Conservation (phyloP, 2,329 filamentous ascomycete species). For the Chaetomium sp. region DNA sequence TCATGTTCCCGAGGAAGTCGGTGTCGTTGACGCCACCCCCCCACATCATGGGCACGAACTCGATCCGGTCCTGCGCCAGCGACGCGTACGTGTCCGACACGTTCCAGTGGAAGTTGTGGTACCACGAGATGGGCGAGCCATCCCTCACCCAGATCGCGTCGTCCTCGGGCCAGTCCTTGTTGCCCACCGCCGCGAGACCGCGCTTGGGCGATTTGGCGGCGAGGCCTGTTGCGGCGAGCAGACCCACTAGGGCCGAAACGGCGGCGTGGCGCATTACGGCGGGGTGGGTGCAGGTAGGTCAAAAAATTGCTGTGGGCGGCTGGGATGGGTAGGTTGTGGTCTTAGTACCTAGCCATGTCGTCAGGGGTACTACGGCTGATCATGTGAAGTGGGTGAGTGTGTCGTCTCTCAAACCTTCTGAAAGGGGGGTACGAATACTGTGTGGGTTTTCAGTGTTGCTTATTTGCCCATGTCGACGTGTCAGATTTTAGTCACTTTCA, state of each 20-base stretch:
- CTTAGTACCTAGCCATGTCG: conserved; percentile 26
- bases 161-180: conserved; percentile 57
- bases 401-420: background rate
- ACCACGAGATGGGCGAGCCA: conserved; percentile 70
- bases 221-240: conserved; percentile 30
- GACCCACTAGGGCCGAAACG: conserved; percentile 2
- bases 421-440: background rate
- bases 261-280: conserved; percentile 2
- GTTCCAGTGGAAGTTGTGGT: conserved; percentile 72
- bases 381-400: background rate
- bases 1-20: conserved; percentile 62
- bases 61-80: conserved; percentile 55
- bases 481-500: conserved; percentile 12
- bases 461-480: background rate
- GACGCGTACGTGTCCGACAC: conserved; percentile 56
- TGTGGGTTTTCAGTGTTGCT: background rate
- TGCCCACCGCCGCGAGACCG: conserved; percentile 69
- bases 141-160: conserved; percentile 63
- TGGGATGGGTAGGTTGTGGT: conserved; percentile 21
- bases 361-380: background rate
- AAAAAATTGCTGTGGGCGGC: background rate
- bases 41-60: conserved; percentile 82
- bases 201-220: conserved; percentile 58
- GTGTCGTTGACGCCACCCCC: conserved; percentile 54
- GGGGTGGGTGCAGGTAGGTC: background rate